A percentile compares a stretch with the other conserved stretches of the same genome.
These are phyloP conservation scores for Prototheca stagnorum DNA, from an alignment of 163 green algal species.

Conservation along the genomic window DNA sequence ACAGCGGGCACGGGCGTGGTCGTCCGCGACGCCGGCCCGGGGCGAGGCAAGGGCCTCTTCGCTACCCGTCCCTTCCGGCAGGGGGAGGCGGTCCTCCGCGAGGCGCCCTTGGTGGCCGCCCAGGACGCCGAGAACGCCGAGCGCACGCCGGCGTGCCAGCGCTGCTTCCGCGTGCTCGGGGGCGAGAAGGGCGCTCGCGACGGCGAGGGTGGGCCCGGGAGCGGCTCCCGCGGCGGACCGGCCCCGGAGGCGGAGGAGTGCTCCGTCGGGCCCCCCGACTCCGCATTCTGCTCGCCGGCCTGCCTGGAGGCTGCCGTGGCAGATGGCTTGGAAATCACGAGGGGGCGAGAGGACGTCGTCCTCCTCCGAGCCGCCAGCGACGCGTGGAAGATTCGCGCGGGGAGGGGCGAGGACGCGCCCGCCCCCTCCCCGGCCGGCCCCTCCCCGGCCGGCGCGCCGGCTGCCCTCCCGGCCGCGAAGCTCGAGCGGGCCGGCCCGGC, in stretches of 20 bases:
- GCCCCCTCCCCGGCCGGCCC: too few relatives aligned
- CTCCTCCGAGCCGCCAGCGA: too few relatives aligned
- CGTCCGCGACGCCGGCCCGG: constrained; percentile 9
- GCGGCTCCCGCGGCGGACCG: too few relatives aligned
- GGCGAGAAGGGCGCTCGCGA: too few relatives aligned
- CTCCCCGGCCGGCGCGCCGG: too few relatives aligned
- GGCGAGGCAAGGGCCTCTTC: constrained; percentile 20
- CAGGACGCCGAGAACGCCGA: constrained; percentile 29
- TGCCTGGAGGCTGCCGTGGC: background rate
- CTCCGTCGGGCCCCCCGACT: background rate
- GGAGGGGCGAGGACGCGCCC: too few relatives aligned
- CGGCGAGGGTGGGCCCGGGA: too few relatives aligned
- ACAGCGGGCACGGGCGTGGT: background rate
- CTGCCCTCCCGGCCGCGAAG: too few relatives aligned
- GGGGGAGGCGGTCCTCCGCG: constrained; percentile 23
- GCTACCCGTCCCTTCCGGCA: background rate
- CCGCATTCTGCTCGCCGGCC: background rate
- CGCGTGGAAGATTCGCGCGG: too few relatives aligned
- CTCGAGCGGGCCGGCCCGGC: too few relatives aligned
- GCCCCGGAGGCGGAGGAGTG: background rate
- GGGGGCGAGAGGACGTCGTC: background rate
- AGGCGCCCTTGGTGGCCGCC: constrained; percentile 27
- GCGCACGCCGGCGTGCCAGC: constrained; percentile 16
- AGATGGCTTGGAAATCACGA: background rate
- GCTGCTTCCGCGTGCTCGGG: constrained; percentile 41